These are phyloP conservation scores for Sarcodon aspratus DNA, from an alignment of 768 basidiomycete genomes.

Conservation along the genomic window DNA sequence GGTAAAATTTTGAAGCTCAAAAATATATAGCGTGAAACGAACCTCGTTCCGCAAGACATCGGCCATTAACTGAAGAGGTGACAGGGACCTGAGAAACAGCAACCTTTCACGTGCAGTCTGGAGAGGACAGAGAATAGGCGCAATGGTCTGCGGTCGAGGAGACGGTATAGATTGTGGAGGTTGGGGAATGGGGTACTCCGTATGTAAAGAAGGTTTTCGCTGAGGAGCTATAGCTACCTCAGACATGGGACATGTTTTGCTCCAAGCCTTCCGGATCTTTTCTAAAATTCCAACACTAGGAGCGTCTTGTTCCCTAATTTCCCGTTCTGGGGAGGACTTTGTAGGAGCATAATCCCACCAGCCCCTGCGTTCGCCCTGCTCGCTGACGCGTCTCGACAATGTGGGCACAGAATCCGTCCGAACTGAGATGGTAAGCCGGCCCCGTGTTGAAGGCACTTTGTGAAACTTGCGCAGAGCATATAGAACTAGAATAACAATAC, in stretches of 20 bases:
- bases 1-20: no score
- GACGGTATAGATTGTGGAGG: conserved; percentile 7
- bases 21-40: not conserved
- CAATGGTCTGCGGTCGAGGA: not conserved
- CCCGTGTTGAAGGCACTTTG: conserved; percentile 35
- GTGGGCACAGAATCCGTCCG: conserved; percentile 26
- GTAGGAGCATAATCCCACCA: conserved; percentile 48
- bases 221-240: conserved; percentile 7
- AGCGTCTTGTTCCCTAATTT: not conserved
- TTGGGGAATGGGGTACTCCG: conserved; percentile 8
- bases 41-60: not conserved
- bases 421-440: conserved; percentile 43
- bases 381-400: conserved; percentile 2
- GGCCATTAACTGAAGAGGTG: conserved; percentile 3
- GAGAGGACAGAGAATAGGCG: conserved; percentile 6
- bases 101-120: not conserved
- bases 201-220: conserved; percentile 11
- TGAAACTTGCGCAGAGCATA: conserved; percentile 45
- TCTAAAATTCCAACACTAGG: not conserved
- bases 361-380: conserved; percentile 19
- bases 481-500: conserved; percentile 25
- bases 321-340: conserved; percentile 2
- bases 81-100: conserved; percentile 8
- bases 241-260: conserved; percentile 3
- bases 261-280: conserved; percentile 6